Evolutionary conservation across 768 basidiomycete genomes (phyloP).

Genomic region (Serendipita vermifera): DNA sequence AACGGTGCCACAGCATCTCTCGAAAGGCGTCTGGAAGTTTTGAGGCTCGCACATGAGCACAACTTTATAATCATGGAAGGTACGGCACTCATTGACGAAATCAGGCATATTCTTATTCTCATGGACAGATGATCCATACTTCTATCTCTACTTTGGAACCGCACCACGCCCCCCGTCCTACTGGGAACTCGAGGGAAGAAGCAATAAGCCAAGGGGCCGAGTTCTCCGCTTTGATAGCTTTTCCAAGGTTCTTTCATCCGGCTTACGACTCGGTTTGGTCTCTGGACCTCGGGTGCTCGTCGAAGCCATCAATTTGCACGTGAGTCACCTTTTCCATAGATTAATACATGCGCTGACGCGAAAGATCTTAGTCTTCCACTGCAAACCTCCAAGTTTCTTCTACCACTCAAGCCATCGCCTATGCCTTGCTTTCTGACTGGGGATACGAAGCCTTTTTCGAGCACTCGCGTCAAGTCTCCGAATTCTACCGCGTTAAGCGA

Average conservation of each 20-base stretch:
- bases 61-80: slow-evolving; percentile 81
- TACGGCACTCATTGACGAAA: slow-evolving; percentile 20
- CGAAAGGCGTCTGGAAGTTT: slow-evolving; percentile 56
- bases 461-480: slow-evolving; percentile 57
- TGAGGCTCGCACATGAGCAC: slow-evolving; percentile 56
- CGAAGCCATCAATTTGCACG: slow-evolving; percentile 56
- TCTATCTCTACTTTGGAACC: slow-evolving; percentile 53
- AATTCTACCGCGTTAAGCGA: slow-evolving; percentile 59
- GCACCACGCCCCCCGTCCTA: slow-evolving; percentile 58
- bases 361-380: slow-evolving; percentile 48
- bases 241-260: slow-evolving; percentile 67
- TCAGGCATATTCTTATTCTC: background rate
- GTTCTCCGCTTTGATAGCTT: slow-evolving; percentile 84
- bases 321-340: slow-evolving; percentile 31
- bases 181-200: slow-evolving; percentile 59
- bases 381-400: slow-evolving; percentile 56
- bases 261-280: slow-evolving; percentile 70
- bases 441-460: slow-evolving; percentile 59
- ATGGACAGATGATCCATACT: slow-evolving; percentile 52
- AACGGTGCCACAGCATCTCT: slow-evolving; percentile 65
- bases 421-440: slow-evolving; percentile 52
- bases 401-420: slow-evolving; percentile 49
- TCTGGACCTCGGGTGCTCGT: slow-evolving; percentile 60
- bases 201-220: slow-evolving; percentile 44
- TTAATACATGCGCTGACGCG: too few species aligned